phyloP scores from a whole-genome alignment of 257 asterid species.

The Fraxinus quadrangulata region DNA sequence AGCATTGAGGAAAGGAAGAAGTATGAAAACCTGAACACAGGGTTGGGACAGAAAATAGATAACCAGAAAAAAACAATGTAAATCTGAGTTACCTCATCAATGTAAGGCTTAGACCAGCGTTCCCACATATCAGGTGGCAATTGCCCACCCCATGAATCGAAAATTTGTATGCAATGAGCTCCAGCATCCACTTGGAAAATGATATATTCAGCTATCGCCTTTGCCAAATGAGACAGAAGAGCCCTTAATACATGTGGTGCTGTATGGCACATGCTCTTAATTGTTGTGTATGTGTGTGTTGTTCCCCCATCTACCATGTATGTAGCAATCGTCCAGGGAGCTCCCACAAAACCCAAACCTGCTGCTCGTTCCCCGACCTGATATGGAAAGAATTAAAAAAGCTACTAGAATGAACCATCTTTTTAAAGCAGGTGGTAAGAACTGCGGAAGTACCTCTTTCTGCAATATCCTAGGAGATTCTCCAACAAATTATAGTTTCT shows the following conservation, averaged over 20 bases:
- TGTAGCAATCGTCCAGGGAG: slow-evolving; percentile 98
- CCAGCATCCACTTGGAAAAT: slow-evolving; percentile 89
- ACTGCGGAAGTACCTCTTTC: slow-evolving; percentile 55
- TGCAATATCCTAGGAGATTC: slow-evolving; percentile 76
- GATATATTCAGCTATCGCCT: slow-evolving; percentile 61
- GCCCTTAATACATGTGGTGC: slow-evolving; percentile 55
- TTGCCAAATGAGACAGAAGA: slow-evolving; percentile 78
- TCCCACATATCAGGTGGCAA: slow-evolving; percentile 83
- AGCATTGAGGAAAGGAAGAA: neutral
- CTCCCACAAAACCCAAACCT: slow-evolving; percentile 95
- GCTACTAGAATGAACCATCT: slow-evolving; percentile 3
- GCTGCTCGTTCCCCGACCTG: slow-evolving; percentile 92
- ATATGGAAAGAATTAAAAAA: slow-evolving; percentile 19
- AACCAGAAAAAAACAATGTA: slow-evolving; percentile 16
- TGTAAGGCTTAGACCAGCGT: slow-evolving; percentile 87
- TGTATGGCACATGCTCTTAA: slow-evolving; percentile 91
- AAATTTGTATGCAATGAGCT: slow-evolving; percentile 93
- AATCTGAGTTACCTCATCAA: slow-evolving; percentile 63
- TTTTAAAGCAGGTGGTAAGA: slow-evolving; percentile 1
- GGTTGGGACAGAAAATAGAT: neutral
- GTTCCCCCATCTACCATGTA: slow-evolving; percentile 93
- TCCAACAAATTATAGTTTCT: slow-evolving; percentile 78
- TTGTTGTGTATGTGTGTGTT: slow-evolving; percentile 78
- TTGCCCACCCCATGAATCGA: slow-evolving; percentile 94
- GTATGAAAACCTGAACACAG: neutral